A percentile compares a stretch with the other conserved stretches of the same genome.
phyloP scores from a whole-genome alignment of 768 basidiomycete genomes.

The Mycena galopus region DNA sequence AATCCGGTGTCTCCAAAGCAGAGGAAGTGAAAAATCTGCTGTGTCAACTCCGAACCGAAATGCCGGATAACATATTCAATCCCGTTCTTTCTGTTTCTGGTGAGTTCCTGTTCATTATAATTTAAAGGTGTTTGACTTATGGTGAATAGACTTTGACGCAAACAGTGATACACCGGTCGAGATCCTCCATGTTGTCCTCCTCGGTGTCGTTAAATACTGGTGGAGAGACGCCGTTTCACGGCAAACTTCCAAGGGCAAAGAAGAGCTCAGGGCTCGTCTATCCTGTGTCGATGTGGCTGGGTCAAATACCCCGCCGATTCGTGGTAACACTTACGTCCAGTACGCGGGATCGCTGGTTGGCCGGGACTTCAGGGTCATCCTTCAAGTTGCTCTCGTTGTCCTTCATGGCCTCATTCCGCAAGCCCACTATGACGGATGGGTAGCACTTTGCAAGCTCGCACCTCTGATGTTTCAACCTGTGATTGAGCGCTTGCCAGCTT shows the following conservation, averaged over 20 bases:
- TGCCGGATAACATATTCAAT: slow-evolving; percentile 4
- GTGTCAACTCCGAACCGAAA: background rate
- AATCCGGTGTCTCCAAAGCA: background rate
- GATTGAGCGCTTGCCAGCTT: slow-evolving; percentile 49
- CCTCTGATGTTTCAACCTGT: slow-evolving; percentile 56
- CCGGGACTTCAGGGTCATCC: slow-evolving; percentile 45
- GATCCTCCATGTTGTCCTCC: slow-evolving; percentile 40
- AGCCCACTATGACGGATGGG: slow-evolving; percentile 36
- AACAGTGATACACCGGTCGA: slow-evolving; percentile 38
- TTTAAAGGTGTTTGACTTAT: background rate
- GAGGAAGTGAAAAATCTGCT: slow-evolving; percentile 7
- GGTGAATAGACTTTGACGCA: slow-evolving; percentile 37
- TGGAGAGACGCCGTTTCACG: slow-evolving; percentile 35
- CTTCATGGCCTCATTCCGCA: background rate
- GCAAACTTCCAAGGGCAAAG: background rate
- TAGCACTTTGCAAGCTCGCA: slow-evolving; percentile 41
- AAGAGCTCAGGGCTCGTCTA: slow-evolving; percentile 38
- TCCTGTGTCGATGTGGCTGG: slow-evolving; percentile 42
- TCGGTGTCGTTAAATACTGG: slow-evolving; percentile 41
- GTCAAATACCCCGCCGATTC: slow-evolving; percentile 24
- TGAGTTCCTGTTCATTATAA: background rate
- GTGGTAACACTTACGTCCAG: slow-evolving; percentile 49
- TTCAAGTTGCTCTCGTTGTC: slow-evolving; percentile 38
- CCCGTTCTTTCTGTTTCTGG: background rate
- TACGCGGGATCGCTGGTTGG: slow-evolving; percentile 56